These are phyloP conservation scores for Erodium trifolium DNA, from an alignment of 441 rosid genomes.

Conservation along the genomic window DNA sequence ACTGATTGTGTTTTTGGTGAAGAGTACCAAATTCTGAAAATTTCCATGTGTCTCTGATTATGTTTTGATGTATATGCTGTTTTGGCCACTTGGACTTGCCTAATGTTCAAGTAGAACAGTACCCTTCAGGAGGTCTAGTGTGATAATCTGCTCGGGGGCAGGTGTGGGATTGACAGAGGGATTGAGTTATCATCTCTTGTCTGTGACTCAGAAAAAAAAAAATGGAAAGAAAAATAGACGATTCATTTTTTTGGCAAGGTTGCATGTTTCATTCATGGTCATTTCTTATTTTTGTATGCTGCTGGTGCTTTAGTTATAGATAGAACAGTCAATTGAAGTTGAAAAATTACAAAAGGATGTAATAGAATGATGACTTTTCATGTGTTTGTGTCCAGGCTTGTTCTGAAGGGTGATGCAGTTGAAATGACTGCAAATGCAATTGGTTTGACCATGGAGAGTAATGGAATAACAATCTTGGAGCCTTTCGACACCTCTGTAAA, in stretches of 20 bases:
- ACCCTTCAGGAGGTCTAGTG: background rate
- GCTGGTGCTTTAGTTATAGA: background rate
- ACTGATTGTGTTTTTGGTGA: no score
- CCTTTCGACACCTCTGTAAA: conserved; percentile 77
- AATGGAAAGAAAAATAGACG: background rate
- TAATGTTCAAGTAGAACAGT: background rate
- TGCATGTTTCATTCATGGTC: background rate
- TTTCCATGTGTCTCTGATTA: background rate
- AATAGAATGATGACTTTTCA: conserved; percentile 19
- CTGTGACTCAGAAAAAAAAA: background rate
- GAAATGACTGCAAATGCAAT: conserved; percentile 75
- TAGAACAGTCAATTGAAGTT: background rate
- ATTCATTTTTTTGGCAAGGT: background rate
- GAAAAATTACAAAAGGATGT: conserved; percentile 9
- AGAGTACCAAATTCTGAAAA: background rate
- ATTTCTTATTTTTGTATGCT: conserved; percentile 1
- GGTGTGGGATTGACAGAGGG: background rate
- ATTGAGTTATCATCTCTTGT: background rate
- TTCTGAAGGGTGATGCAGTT: conserved; percentile 58
- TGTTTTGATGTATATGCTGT: background rate
- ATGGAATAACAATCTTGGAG: conserved; percentile 87
- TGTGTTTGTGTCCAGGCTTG: conserved; percentile 46
- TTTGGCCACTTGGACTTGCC: background rate
- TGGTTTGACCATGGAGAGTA: conserved; percentile 94
- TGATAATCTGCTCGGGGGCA: background rate